Conservation (phyloP, 257 asterid genomes). For the Agastache rugosa region DNA sequence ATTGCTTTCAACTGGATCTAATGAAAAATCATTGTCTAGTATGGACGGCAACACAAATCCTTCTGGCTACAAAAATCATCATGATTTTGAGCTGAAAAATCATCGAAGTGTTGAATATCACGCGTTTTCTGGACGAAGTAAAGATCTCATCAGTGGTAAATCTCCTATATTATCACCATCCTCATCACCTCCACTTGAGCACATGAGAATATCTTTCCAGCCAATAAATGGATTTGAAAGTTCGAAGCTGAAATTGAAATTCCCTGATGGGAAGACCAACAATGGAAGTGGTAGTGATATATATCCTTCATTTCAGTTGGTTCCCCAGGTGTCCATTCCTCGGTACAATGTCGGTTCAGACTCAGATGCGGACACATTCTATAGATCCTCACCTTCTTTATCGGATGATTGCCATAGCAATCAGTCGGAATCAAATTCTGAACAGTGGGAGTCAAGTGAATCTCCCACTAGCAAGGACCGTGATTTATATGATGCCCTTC, state of each 20-base stretch:
- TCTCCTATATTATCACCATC: slow-evolving; percentile 70
- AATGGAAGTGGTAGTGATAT: slow-evolving; percentile 52
- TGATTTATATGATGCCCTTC: slow-evolving; percentile 67
- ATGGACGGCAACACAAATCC: slow-evolving; percentile 41
- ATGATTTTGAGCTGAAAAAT: slow-evolving; percentile 46
- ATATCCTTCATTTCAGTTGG: slow-evolving; percentile 95
- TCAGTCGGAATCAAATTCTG: slow-evolving; percentile 80
- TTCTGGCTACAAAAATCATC: slow-evolving; percentile 41
- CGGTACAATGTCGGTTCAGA: slow-evolving; percentile 61
- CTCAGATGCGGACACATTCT: slow-evolving; percentile 90
- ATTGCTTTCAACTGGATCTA: slow-evolving; percentile 62
- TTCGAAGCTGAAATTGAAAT: slow-evolving; percentile 76
- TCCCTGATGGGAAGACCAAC: slow-evolving; percentile 61
- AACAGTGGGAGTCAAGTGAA: slow-evolving; percentile 81
- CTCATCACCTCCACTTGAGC: slow-evolving; percentile 90
- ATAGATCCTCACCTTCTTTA: slow-evolving; percentile 75
- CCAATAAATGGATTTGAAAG: slow-evolving; percentile 71
- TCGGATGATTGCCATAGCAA: slow-evolving; percentile 76
- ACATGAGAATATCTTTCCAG: slow-evolving; percentile 92
- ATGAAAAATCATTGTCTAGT: slow-evolving; percentile 48
- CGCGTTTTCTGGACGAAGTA: slow-evolving; percentile 52
- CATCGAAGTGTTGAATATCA: slow-evolving; percentile 39
- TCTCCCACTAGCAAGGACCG: slow-evolving; percentile 70
- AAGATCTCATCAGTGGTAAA: slow-evolving; percentile 50
- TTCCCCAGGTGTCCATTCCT: slow-evolving; percentile 70